Evolutionary conservation across 768 basidiomycete genomes (phyloP).

Genomic region (Scleroderma citrinum): DNA sequence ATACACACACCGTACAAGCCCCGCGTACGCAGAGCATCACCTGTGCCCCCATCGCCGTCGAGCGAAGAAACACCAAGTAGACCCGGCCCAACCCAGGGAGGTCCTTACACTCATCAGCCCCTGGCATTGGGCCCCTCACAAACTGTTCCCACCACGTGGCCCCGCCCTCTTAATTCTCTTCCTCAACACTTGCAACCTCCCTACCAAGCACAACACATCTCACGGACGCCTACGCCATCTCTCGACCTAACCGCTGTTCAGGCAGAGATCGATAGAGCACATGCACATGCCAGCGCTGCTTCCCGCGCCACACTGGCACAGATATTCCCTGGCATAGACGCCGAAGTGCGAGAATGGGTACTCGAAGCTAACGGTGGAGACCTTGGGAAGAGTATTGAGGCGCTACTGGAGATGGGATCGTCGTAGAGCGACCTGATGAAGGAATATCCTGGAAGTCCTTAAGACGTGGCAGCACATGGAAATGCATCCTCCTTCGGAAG

Average conservation of each 20-base stretch:
- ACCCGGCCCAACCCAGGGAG: constrained; percentile 3
- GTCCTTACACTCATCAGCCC: constrained; percentile 42
- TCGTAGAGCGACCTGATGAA: constrained; percentile 7
- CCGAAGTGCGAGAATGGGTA: constrained; percentile 83
- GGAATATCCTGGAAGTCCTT: neutral
- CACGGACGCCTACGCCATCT: constrained; percentile 63
- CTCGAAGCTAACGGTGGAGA: constrained; percentile 87
- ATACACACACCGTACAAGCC: constrained; percentile 70
- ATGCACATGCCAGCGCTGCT: constrained; percentile 66
- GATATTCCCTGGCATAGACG: constrained; percentile 83
- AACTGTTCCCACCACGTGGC: constrained; percentile 10
- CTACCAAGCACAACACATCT: constrained; percentile 51
- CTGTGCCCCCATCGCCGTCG: constrained; percentile 23
- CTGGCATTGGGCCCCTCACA: constrained; percentile 49
- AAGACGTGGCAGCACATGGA: too few relatives aligned
- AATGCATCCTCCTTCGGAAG: too few relatives aligned
- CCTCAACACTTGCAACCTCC: constrained; percentile 31
- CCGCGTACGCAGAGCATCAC: constrained; percentile 54
- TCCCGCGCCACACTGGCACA: constrained; percentile 73
- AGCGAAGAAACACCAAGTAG: constrained; percentile 44
- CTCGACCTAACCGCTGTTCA: constrained; percentile 68
- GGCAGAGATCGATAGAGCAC: constrained; percentile 71
- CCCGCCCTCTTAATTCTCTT: constrained; percentile 13
- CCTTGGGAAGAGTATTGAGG: constrained; percentile 85
- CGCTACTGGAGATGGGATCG: constrained; percentile 65